Evolutionary conservation across 306 rosid species (phyloP), one percentile per base, ranked within the genome.

Genomic region (Bauhinia variegata): DNA sequence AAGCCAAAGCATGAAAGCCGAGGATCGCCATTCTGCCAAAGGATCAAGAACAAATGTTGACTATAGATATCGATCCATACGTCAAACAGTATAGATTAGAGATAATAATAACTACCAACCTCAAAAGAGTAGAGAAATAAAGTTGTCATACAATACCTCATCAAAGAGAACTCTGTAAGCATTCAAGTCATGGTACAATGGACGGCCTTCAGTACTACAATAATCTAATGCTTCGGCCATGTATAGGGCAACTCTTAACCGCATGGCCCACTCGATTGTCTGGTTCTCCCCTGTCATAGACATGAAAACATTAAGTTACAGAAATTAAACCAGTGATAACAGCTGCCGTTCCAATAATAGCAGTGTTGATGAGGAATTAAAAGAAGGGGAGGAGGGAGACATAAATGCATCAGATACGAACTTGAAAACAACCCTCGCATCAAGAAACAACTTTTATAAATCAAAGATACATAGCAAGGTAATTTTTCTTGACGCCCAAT

Each of bases 1-100:
- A 87, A 83, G 31, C 96, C 96, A 59, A 89, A 89, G 78, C 93
- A 89, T 31, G 96, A 89, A 68, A 85, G 89, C 55, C 93, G 86
- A 50, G 93, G 96, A 70, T 89, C 88, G 8, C 96, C 96, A 73
- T 83, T 81, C 96, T 89, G 86, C 80, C 44, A 71, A 77, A 67
- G 69, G 67, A 80, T 70, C 55, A 68, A 53, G 59, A 75, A 14
- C 33, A 5, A 28, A 33, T 39, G 48, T 48, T 13, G 18, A 11
- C 62, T 9, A 8, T 44, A 70, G 64, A 18, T 4, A 57, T 43
- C 18, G 10, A 52, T 57, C 58, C 50, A 50, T 16, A 14, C 34
- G 54, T 66, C 3, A 46, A 14, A 6, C 2, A 48, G 14, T 8
- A 6, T 11, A 34, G 23, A 43, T 17, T 2, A 58, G 36, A 41